These are phyloP conservation scores for Trichosporon coremiiforme DNA, from an alignment of 1,284 basidiomycete genomes.

Conservation along the genomic window DNA sequence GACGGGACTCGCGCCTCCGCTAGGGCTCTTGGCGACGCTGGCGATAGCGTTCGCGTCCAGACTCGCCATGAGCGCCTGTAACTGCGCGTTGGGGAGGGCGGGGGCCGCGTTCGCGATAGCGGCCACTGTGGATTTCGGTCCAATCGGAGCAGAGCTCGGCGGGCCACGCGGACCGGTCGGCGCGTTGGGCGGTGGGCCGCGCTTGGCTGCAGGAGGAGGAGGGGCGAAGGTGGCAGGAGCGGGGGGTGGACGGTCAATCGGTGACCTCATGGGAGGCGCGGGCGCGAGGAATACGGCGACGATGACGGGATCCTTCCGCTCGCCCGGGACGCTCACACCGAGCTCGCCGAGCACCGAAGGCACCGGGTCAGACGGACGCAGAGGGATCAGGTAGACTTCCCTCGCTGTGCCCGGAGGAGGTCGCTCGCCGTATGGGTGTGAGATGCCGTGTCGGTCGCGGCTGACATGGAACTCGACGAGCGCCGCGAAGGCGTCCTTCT, in stretches of 20 bases:
- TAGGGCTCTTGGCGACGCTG: neutral
- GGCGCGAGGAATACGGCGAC: constrained; percentile 80
- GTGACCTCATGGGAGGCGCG: constrained; percentile 59
- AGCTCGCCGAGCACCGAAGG: constrained; percentile 65
- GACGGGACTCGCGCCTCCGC: neutral
- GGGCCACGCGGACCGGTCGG: constrained; percentile 37
- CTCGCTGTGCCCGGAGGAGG: constrained; percentile 72
- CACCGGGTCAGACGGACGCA: constrained; percentile 67
- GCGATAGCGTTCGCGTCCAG: constrained; percentile 42
- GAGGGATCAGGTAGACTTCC: constrained; percentile 84
- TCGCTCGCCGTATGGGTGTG: constrained; percentile 74
- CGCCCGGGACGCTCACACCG: constrained; percentile 60
- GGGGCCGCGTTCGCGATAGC: constrained; percentile 18
- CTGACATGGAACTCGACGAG: constrained; percentile 70
- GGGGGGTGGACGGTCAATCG: constrained; percentile 17
- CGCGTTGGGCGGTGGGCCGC: constrained; percentile 59
- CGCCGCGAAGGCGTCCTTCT: constrained; percentile 63
- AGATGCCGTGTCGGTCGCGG: constrained; percentile 79
- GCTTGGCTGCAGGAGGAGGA: neutral
- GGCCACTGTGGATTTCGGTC: constrained; percentile 13
- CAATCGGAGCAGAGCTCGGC: constrained; percentile 4
- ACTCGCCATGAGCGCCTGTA: constrained; percentile 49
- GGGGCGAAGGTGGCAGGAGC: neutral
- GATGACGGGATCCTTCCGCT: constrained; percentile 67
- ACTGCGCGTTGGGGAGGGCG: constrained; percentile 47